phyloP scores from a whole-genome alignment of 805 yeast species.

The Pichia scutulata region DNA sequence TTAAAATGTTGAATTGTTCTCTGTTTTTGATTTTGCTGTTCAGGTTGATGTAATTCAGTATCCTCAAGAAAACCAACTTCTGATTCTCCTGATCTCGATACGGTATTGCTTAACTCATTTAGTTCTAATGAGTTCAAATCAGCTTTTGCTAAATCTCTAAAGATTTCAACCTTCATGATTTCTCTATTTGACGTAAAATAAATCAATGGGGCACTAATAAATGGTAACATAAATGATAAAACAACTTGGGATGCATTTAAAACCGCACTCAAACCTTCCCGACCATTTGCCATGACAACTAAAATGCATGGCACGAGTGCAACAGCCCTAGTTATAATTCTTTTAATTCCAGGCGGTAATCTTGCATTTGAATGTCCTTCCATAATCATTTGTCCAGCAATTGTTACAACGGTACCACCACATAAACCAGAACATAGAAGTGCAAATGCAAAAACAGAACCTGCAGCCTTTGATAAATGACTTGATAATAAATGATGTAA shows the following conservation, averaged over 20 bases:
- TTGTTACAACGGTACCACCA: conserved; percentile 90
- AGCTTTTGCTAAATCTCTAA: background rate
- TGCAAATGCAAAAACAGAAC: conserved; percentile 82
- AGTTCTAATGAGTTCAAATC: conserved; percentile 9
- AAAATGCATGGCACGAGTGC: conserved; percentile 81
- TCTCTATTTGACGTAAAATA: conserved; percentile 64
- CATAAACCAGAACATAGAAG: conserved; percentile 87
- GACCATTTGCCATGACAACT: conserved; percentile 65
- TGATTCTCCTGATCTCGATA: background rate
- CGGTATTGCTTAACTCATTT: background rate
- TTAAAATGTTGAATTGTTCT: conserved; percentile 21
- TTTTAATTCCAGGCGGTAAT: conserved; percentile 72
- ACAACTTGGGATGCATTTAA: conserved; percentile 81
- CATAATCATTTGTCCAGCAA: conserved; percentile 89
- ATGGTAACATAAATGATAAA: conserved; percentile 70
- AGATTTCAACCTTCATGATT: conserved; percentile 27
- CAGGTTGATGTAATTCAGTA: background rate
- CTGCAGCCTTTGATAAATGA: conserved; percentile 79
- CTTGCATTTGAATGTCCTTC: conserved; percentile 83
- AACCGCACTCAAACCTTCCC: conserved; percentile 70
- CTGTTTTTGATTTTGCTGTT: background rate
- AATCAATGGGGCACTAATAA: conserved; percentile 82
- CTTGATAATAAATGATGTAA: conserved; percentile 63
- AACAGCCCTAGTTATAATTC: conserved; percentile 71
- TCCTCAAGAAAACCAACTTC: conserved; percentile 1